Base-by-base conservation (phyloP, 805 yeast species). In the Kluyveromyces aestuarii region DNA sequence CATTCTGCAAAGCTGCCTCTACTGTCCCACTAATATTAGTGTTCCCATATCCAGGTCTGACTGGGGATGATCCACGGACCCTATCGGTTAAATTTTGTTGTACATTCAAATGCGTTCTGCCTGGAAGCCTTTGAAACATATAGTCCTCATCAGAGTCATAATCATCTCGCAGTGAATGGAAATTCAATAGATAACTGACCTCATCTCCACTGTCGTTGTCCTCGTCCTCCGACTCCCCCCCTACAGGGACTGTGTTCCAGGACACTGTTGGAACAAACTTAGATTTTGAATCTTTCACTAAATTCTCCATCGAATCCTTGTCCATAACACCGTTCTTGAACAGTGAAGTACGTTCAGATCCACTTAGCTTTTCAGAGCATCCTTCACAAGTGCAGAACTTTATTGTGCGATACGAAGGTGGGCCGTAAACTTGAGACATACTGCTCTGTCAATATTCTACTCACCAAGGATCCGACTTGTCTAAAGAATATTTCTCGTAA, bases 91-190 rank as follows among this genome's bases (percentile, higher is more conserved):
- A 18, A 13, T 37, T 36, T 11, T 37, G 39, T 8, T n/a, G 18
- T 11, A 43, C 39, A 17, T 38, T 27, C 27, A 43, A 21, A 14
- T 16, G 16, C 8, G 19, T 16, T 18, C 39, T 43, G 9, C 39
- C 35, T 17, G 25, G 18, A 8, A 8, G 6, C 7, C 39, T 13
- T 14, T 14, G 35, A 8, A 45, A 45, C 33, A 41, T 44, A 18
- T 37, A 42, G 17, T 54, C 40, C 13, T 42, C 47, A 35, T 52
- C 50, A 1, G 59, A 57, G 48, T 54, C 50, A 48, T 65, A 69
- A 50, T 59, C 58, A 48, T 63, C 67, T 47, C 64, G 65, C 50
- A 53, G 63, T 48, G 63, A 67, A 11, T 65, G 69, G 59, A 63
- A 60, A 0, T 68, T 60, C 42, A 56, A 63, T 16, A 59, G 58